These are phyloP conservation scores for Dendrobium nobile DNA, from an alignment of 106 monocot species.

Conservation along the genomic window DNA sequence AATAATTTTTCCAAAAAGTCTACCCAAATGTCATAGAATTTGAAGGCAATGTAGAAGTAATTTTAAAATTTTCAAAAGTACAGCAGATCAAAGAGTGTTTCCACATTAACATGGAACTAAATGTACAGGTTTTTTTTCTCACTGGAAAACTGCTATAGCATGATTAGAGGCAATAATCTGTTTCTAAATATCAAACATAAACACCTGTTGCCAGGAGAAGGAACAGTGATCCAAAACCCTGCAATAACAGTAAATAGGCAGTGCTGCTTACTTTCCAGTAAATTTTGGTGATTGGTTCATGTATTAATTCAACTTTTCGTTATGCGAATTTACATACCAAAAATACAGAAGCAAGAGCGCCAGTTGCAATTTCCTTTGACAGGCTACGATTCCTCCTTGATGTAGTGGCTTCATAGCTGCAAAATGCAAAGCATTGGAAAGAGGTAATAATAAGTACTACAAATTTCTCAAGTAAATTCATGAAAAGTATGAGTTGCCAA, in stretches of 20 bases:
- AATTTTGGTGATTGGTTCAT: background rate
- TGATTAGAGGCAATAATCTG: too few relatives aligned
- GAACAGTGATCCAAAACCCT: slow-evolving; percentile 47
- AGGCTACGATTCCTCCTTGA: slow-evolving; percentile 47
- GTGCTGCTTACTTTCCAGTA: background rate
- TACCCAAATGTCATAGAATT: too few relatives aligned
- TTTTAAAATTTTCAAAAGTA: too few relatives aligned
- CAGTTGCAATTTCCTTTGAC: slow-evolving; percentile 41
- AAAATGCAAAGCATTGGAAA: background rate
- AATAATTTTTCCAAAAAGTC: too few relatives aligned
- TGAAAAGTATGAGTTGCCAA: too few relatives aligned
- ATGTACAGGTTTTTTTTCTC: too few relatives aligned
- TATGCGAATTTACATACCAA: slow-evolving; percentile 24
- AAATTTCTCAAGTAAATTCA: too few relatives aligned
- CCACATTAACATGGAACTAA: too few relatives aligned
- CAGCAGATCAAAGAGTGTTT: too few relatives aligned
- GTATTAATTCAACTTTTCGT: background rate
- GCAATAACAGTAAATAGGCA: slow-evolving; percentile 4
- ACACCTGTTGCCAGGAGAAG: slow-evolving; percentile 39
- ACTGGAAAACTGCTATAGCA: too few relatives aligned
- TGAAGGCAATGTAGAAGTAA: too few relatives aligned
- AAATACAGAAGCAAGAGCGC: slow-evolving; percentile 42
- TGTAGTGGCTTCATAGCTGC: slow-evolving; percentile 65
- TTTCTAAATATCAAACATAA: slow-evolving; percentile 23
- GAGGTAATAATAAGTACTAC: background rate